Percentiles rank a stretch among this genome's conserved stretches.
Evolutionary conservation across 2,329 filamentous ascomycete genomes (phyloP).

Genomic region (Ceratocystis albifundus): DNA sequence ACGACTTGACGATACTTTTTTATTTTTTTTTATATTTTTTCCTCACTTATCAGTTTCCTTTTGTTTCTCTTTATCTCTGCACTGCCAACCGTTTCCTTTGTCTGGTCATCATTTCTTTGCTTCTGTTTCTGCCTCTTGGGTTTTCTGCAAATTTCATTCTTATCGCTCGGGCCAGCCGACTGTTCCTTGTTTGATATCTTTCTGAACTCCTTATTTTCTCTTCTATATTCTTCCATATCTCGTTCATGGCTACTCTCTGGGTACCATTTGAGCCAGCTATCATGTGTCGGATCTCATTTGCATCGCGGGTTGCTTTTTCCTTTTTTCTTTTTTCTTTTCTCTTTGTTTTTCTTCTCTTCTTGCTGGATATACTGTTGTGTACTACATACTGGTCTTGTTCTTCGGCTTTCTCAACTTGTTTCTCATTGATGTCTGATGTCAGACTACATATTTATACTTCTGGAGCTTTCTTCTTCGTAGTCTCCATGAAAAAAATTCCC

Average conservation of each 20-base stretch:
- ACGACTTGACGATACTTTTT: slow-evolving; percentile 21
- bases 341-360: slow-evolving; percentile 10
- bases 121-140: slow-evolving; percentile 3
- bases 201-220: slow-evolving; percentile 8
- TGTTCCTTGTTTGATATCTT: slow-evolving; percentile 15
- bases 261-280: slow-evolving; percentile 4
- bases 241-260: slow-evolving; percentile 7
- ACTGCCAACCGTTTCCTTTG: slow-evolving; percentile 8
- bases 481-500: neutral
- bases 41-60: slow-evolving; percentile 9
- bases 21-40: slow-evolving; percentile 14
- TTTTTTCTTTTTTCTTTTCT: neutral
- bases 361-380: slow-evolving; percentile 1
- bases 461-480: neutral
- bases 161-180: slow-evolving; percentile 8
- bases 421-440: neutral
- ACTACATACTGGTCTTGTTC: slow-evolving; percentile 6
- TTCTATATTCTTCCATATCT: slow-evolving; percentile 6
- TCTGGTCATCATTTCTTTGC: slow-evolving; percentile 9
- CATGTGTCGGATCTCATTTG: slow-evolving; percentile 16
- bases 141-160: neutral
- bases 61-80: neutral
- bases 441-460: neutral
- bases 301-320: slow-evolving; percentile 8
- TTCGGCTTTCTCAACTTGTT: neutral